phyloP scores from a whole-genome alignment of 202 grass and related monocot species.

The Digitaria exilis region DNA sequence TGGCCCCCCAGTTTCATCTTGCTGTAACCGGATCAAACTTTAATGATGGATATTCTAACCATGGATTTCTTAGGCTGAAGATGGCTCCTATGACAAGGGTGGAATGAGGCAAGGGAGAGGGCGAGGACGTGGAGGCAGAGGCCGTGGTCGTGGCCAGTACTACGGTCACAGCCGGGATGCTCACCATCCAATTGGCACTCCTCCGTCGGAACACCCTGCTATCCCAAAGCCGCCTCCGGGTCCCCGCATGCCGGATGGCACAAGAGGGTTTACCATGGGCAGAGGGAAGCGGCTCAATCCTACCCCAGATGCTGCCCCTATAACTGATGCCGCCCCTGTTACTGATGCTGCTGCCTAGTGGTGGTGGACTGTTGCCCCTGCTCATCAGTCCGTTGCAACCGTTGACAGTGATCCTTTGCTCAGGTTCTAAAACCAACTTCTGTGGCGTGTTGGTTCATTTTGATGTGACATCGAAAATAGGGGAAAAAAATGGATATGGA shows the following conservation, averaged over 20 bases:
- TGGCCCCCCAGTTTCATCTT: not conserved
- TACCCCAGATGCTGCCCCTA: conserved; percentile 3
- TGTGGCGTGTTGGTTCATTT: conserved; percentile 37
- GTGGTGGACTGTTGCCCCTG: not conserved
- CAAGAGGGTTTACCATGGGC: conserved; percentile 82
- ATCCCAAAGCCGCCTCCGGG: conserved; percentile 70
- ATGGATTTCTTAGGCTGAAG: conserved; percentile 40
- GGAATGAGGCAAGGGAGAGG: conserved; percentile 51
- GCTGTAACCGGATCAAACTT: conserved; percentile 1
- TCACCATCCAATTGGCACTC: conserved; percentile 48
- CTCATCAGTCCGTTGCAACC: not conserved
- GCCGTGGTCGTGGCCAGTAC: conserved; percentile 54
- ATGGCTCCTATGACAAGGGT: conserved; percentile 51
- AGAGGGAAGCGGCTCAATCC: conserved; percentile 62
- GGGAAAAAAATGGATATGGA: not conserved
- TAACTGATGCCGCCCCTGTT: not conserved
- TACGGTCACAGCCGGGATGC: conserved; percentile 36
- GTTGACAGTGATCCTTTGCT: not conserved
- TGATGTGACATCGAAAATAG: conserved; percentile 25
- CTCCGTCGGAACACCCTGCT: conserved; percentile 56
- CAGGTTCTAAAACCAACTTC: not conserved
- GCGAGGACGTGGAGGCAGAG: conserved; percentile 54
- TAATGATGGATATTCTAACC: not conserved
- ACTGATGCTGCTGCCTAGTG: conserved; percentile 31
- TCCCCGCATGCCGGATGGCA: conserved; percentile 93